These are phyloP conservation scores for Cinnamomum micranthum DNA, from an alignment of 164 flowering plant genomes.

Conservation along the genomic window DNA sequence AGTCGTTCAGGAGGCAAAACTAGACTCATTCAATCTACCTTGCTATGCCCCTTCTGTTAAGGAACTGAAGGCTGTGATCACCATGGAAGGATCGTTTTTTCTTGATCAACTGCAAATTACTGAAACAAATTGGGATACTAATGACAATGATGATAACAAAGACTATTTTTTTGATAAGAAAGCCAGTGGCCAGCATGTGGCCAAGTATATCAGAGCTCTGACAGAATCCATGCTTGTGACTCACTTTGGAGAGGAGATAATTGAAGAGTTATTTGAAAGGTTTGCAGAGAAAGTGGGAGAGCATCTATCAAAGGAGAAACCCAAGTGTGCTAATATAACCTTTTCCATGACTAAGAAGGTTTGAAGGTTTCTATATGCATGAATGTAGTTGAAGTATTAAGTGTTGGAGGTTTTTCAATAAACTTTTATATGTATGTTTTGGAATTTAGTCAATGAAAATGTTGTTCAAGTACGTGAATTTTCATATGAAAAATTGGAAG, in stretches of 20 bases:
- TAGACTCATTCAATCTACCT: conserved; percentile 46
- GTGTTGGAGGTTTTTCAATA: no score
- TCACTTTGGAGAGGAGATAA: conserved; percentile 61
- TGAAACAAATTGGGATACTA: conserved; percentile 39
- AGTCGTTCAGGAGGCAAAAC: conserved; percentile 35
- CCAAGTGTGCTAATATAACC: conserved; percentile 17
- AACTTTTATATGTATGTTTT: no score
- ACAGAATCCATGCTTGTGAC: conserved; percentile 50
- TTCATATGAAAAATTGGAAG: no score
- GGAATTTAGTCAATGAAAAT: no score
- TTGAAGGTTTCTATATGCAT: no score
- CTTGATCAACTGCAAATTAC: conserved; percentile 23
- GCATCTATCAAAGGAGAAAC: conserved; percentile 47
- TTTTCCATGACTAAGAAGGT: neutral
- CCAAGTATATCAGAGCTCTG: conserved; percentile 35
- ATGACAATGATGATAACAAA: neutral
- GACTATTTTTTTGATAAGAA: neutral
- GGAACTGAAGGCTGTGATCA: conserved; percentile 29
- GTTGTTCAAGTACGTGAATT: no score
- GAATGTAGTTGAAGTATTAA: no score
- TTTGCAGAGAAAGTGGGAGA: conserved; percentile 52
- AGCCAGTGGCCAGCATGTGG: conserved; percentile 24
- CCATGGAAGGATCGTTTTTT: conserved; percentile 41
- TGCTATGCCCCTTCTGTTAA: conserved; percentile 41
- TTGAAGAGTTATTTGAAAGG: conserved; percentile 48